A percentile compares a stretch with the other conserved stretches of the same genome.
Conservation (phyloP, 1,284 basidiomycete genomes). For the Cryptococcus sp. region DNA sequence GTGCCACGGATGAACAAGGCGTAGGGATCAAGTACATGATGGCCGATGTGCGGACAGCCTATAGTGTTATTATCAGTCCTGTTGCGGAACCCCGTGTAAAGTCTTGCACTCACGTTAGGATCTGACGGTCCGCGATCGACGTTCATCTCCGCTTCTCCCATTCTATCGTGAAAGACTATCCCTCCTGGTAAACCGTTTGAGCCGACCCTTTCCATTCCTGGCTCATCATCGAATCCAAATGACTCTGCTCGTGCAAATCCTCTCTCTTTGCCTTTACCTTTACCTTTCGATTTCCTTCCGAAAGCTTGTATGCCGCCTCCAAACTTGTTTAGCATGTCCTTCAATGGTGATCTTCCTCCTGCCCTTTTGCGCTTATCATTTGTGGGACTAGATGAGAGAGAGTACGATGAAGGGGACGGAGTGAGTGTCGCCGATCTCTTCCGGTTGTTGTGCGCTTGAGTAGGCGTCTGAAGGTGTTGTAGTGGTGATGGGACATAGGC, state of each 20-base stretch:
- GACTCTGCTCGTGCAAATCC: constrained; percentile 9
- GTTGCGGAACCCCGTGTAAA: no score
- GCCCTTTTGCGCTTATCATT: constrained; percentile 24
- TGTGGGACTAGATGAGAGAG: constrained; percentile 30
- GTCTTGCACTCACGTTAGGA: constrained; percentile 22
- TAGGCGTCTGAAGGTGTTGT: constrained; percentile 35
- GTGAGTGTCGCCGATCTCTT: constrained; percentile 22
- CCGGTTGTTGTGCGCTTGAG: constrained; percentile 8
- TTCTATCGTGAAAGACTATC: constrained; percentile 42
- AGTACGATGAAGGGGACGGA: constrained; percentile 30
- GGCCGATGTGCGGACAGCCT: constrained; percentile 34
- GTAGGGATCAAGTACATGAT: constrained; percentile 41
- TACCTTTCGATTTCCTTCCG: constrained; percentile 32
- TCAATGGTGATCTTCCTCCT: constrained; percentile 39
- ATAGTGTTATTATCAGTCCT: neutral
- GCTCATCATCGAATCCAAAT: constrained; percentile 9
- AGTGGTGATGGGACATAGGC: constrained; percentile 29
- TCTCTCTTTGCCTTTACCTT: constrained; percentile 31
- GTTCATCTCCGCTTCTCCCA: constrained; percentile 46
- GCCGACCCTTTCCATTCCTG: constrained; percentile 20
- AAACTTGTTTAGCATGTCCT: constrained; percentile 43
- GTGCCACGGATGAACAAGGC: constrained; percentile 35
- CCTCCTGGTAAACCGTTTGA: constrained; percentile 40
- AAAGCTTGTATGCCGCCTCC: constrained; percentile 35
- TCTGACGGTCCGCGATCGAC: constrained; percentile 10